Base-by-base conservation (phyloP, 176 grass and related monocot genomes). In the Pharus latifolius region DNA sequence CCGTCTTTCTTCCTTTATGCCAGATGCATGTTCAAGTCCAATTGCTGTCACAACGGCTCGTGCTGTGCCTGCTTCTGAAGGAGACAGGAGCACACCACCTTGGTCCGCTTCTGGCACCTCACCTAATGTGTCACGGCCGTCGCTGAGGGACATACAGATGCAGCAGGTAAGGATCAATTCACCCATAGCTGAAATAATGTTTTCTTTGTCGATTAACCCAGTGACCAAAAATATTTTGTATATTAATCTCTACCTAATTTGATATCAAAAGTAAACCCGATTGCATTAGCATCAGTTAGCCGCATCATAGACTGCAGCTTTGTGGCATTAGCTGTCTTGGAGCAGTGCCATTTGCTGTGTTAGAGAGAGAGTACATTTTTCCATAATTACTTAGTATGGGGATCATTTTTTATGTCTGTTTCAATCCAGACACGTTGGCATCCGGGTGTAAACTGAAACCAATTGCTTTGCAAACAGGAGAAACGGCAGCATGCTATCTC, bases 91-190 rank as follows among this genome's bases (percentile, higher is more conserved):
- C 76, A 91, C 96, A 17, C 96, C 84, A 6, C 79, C 90, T 31
- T 99, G 96, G 96, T 88, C 84, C 20, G 86, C 90, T 44, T 84
- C 83, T 15, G 87, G 68, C 67, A 91, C 63, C 49, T 94, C 96
- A 32, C 96, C 90, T 49, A 85, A 45, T 18, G 14, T 80, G 14
- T 88, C 65, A 3, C 78, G 79, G 35, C 96, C 96, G 49, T 99
- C 96, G 10, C 86, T 99, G 23, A 87, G 90, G 87, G 87, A 91
- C 71, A 99, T 99, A 78, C 96, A 99, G 49, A 88, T 94, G 79
- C 96, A 99, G 57, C 96, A 99, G 96, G 96, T 99, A 74, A 18
- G 56, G 20, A 22, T 63, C 47, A 30, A 49, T 27, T 51, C 46
- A 23, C 17, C 26, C n/a, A 38, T 16, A 23, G 13, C n/a, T 38